These are phyloP conservation scores for Eimeria necatrix DNA, from an alignment of 169 alveolate genomes.

Conservation along the genomic window DNA sequence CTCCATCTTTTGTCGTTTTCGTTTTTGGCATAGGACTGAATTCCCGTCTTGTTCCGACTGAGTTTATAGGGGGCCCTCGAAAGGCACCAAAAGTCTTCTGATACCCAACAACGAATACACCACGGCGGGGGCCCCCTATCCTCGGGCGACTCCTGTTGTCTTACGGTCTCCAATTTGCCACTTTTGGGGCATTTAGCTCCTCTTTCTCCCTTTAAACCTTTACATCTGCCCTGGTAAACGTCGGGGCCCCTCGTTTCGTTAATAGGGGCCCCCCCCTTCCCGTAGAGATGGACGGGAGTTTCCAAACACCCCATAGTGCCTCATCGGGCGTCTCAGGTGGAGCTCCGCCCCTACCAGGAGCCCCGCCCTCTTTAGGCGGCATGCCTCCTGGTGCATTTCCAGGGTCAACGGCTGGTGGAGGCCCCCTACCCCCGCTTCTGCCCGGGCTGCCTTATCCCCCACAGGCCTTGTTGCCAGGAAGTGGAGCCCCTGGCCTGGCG, in stretches of 20 bases:
- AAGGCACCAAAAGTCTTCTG: too few relatives aligned
- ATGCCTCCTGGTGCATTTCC: constrained; percentile 56
- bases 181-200: constrained; percentile 41
- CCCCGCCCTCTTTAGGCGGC: constrained; percentile 39
- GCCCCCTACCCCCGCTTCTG: constrained; percentile 60
- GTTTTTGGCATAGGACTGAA: too few relatives aligned
- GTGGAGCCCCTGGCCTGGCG: constrained; percentile 42
- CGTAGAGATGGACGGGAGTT: constrained; percentile 64
- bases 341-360: constrained; percentile 51
- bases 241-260: constrained; percentile 49
- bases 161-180: constrained; percentile 42
- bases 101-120: too few relatives aligned
- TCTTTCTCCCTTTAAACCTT: neutral
- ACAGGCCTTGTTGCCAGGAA: neutral
- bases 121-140: neutral
- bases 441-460: constrained; percentile 62
- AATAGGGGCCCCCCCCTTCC: constrained; percentile 55
- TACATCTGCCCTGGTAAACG: neutral
- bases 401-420: constrained; percentile 46
- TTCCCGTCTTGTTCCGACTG: too few relatives aligned
- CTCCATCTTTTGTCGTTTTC: too few relatives aligned
- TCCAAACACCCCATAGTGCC: constrained; percentile 66
- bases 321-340: constrained; percentile 66
- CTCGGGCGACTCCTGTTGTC: constrained; percentile 33
- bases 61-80: too few relatives aligned